Evolutionary conservation across 2,329 filamentous ascomycete species (phyloP).

Genomic region (Penicillium corylophilum): DNA sequence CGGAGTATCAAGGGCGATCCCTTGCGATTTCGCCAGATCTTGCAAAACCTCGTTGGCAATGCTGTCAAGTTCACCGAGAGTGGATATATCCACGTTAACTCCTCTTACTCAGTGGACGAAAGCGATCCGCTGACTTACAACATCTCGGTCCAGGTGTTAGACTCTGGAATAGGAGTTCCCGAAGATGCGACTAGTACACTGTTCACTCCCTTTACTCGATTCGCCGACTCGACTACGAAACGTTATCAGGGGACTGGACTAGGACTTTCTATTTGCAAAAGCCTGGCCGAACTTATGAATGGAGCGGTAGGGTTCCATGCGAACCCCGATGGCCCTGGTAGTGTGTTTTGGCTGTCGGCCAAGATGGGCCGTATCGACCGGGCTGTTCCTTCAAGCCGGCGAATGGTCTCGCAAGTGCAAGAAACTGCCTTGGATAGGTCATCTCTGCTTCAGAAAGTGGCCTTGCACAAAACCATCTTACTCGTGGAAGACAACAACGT

Average conservation of each 20-base stretch:
- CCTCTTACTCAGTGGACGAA: conserved; percentile 44
- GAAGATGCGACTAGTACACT: conserved; percentile 47
- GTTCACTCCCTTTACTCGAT: conserved; percentile 58
- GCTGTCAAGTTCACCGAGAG: conserved; percentile 62
- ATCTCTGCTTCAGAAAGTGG: conserved; percentile 36
- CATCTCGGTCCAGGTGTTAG: conserved; percentile 54
- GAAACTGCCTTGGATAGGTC: conserved; percentile 18
- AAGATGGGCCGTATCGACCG: conserved; percentile 41
- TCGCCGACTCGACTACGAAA: conserved; percentile 55
- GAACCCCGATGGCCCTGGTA: conserved; percentile 50
- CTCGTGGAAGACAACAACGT: conserved; percentile 46
- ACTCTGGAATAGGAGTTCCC: conserved; percentile 57
- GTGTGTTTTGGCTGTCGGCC: conserved; percentile 54
- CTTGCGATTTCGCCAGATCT: conserved; percentile 59
- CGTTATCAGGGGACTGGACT: conserved; percentile 58
- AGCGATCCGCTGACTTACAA: conserved; percentile 40
- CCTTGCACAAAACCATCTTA: conserved; percentile 42
- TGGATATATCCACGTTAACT: conserved; percentile 51
- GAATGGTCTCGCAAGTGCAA: conserved; percentile 17
- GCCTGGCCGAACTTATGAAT: conserved; percentile 56
- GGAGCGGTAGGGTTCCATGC: conserved; percentile 50
- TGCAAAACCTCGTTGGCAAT: conserved; percentile 63
- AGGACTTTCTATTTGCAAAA: conserved; percentile 59
- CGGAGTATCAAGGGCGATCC: conserved; percentile 56
- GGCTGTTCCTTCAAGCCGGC: conserved; percentile 29